Evolutionary conservation across 2,329 filamentous ascomycete genomes (phyloP).

Genomic region (Akanthomyces muscarius): DNA sequence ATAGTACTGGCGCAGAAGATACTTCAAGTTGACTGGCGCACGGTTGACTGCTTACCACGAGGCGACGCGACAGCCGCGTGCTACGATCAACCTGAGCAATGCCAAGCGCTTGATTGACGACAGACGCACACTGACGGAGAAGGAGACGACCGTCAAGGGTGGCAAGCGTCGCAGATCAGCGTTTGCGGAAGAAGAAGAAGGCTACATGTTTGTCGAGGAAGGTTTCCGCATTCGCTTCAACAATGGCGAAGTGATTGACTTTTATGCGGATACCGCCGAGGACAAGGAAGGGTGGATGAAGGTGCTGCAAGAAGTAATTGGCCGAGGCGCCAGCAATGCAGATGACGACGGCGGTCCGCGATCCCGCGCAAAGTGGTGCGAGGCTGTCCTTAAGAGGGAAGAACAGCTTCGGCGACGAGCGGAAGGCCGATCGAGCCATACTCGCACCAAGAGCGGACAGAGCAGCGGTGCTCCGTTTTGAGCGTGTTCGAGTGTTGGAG

Average conservation of each 20-base stretch:
- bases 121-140: conserved; percentile 75
- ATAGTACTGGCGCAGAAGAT: conserved; percentile 95
- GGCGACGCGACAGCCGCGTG: conserved; percentile 87
- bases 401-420: conserved; percentile 54
- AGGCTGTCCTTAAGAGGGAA: conserved; percentile 61
- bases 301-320: conserved; percentile 69
- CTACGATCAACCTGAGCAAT: conserved; percentile 94
- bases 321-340: conserved; percentile 47
- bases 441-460: conserved; percentile 51
- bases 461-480: conserved; percentile 26
- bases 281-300: conserved; percentile 96
- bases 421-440: conserved; percentile 46
- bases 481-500: conserved; percentile 3
- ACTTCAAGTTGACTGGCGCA: conserved; percentile 88
- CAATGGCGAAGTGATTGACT: conserved; percentile 97
- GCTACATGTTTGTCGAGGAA: conserved; percentile 99
- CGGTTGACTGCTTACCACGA: conserved; percentile 96
- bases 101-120: conserved; percentile 93
- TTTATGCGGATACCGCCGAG: conserved; percentile 84
- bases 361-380: conserved; percentile 60
- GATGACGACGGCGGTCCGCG: conserved; percentile 42
- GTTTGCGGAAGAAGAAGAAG: conserved; percentile 97
- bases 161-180: conserved; percentile 85
- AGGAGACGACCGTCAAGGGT: conserved; percentile 71
- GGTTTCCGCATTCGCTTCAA: conserved; percentile 98